Evolutionary conservation across 2,329 filamentous ascomycete genomes (phyloP).

Genomic region (Phyllosticta citribraziliensis): DNA sequence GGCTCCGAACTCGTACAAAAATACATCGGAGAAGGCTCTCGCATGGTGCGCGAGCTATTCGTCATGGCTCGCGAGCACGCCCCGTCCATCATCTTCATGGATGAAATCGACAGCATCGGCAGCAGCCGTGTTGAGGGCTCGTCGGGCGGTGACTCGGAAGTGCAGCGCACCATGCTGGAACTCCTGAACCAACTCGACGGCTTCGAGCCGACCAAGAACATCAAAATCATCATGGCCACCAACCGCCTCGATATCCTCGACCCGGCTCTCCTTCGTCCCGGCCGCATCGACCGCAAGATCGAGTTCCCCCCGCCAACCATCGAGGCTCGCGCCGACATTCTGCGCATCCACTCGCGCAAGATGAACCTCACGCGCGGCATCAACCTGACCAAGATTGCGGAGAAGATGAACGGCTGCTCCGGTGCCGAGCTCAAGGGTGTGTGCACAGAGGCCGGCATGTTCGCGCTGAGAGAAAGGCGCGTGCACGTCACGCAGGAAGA

Average conservation of each 20-base stretch:
- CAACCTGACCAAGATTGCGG: slow-evolving; percentile 94
- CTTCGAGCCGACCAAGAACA: slow-evolving; percentile 98
- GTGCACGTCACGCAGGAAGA: slow-evolving; percentile 99
- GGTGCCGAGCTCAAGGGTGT: slow-evolving; percentile 97
- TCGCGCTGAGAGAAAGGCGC: slow-evolving; percentile 83
- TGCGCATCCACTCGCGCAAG: slow-evolving; percentile 92
- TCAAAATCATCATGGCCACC: slow-evolving; percentile 99
- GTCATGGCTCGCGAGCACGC: slow-evolving; percentile 98
- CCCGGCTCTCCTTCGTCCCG: slow-evolving; percentile 86
- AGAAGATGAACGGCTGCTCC: slow-evolving; percentile 99
- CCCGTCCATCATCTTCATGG: slow-evolving; percentile 99
- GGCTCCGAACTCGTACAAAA: slow-evolving; percentile 97
- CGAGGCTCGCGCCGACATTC: slow-evolving; percentile 92
- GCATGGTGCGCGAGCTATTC: slow-evolving; percentile 98
- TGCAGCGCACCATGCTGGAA: slow-evolving; percentile 97
- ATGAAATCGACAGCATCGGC: slow-evolving; percentile 98
- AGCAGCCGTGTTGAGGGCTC: slow-evolving; percentile 94
- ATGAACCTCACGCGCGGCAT: slow-evolving; percentile 98
- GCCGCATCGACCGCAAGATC: slow-evolving; percentile 96
- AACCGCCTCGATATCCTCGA: slow-evolving; percentile 97
- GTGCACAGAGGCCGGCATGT: slow-evolving; percentile 98
- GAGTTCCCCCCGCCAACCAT: slow-evolving; percentile 96
- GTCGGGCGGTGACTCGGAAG: slow-evolving; percentile 91
- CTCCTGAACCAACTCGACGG: slow-evolving; percentile 96
- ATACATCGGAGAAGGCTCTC: slow-evolving; percentile 95